Conservation (phyloP, 1,284 basidiomycete genomes). For the Marasmius sp. region DNA sequence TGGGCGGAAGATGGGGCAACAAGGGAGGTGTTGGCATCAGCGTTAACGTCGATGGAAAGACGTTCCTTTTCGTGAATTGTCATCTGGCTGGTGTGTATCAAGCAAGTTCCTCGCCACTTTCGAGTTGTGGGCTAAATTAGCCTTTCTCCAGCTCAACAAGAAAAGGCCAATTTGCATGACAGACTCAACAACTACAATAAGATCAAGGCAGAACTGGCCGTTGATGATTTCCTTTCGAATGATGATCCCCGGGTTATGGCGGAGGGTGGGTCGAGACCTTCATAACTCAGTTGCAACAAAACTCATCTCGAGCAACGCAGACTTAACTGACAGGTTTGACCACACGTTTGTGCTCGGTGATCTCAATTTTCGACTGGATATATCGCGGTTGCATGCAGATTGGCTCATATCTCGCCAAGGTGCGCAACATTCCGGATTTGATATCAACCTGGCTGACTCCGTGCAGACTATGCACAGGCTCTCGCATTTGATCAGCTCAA, state of each 20-base stretch:
- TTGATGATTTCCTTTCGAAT: constrained; percentile 64
- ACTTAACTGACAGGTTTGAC: constrained; percentile 83
- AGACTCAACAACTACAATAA: constrained; percentile 72
- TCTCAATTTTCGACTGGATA: constrained; percentile 75
- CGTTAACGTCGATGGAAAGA: constrained; percentile 69
- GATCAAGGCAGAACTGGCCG: constrained; percentile 68
- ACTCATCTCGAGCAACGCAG: constrained; percentile 30
- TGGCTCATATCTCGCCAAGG: constrained; percentile 64
- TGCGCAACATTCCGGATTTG: constrained; percentile 19
- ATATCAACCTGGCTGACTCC: background rate
- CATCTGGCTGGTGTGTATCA: constrained; percentile 75
- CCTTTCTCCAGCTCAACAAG: constrained; percentile 68
- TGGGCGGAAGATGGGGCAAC: constrained; percentile 84
- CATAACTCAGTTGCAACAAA: constrained; percentile 6
- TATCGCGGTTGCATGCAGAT: constrained; percentile 74
- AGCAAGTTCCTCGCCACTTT: background rate
- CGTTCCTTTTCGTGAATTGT: constrained; percentile 83
- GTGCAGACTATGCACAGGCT: constrained; percentile 66
- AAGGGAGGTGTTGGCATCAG: constrained; percentile 87
- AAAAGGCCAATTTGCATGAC: constrained; percentile 53
- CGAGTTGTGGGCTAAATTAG: constrained; percentile 4
- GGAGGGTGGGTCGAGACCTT: constrained; percentile 50
- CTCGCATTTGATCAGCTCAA: constrained; percentile 81
- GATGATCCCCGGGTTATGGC: constrained; percentile 63
- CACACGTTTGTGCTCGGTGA: constrained; percentile 82